Conservation (phyloP, 225 moss, liverwort and hornwort species). For the Rhytidiadelphus loreus region DNA sequence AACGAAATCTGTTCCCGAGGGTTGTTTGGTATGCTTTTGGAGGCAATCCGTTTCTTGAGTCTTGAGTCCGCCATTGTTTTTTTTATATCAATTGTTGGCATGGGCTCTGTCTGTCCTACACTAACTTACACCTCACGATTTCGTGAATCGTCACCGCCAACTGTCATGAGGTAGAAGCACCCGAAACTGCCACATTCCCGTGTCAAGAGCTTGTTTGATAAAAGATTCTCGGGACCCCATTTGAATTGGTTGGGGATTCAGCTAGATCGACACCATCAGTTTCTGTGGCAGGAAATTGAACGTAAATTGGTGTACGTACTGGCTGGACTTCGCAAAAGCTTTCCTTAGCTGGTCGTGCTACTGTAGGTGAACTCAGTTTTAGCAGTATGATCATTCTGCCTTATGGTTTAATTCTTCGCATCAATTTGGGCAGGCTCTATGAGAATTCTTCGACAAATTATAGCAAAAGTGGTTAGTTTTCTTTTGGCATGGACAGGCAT, state of each 20-base stretch:
- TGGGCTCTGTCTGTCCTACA: background rate
- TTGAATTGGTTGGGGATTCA: background rate
- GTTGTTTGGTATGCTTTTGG: background rate
- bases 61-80: background rate
- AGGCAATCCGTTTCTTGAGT: background rate
- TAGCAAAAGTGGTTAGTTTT: background rate
- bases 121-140: background rate
- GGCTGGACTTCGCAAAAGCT: background rate
- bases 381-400: too few relatives aligned
- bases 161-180: background rate
- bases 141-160: background rate
- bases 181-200: background rate
- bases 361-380: background rate
- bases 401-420: background rate
- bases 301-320: background rate
- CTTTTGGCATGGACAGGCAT: background rate
- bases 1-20: background rate
- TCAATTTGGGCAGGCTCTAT: background rate
- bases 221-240: background rate
- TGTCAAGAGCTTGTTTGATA: background rate
- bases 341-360: background rate
- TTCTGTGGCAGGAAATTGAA: background rate
- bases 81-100: background rate
- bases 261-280: background rate
- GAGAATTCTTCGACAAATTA: background rate